Evolutionary conservation across 140 eudicot species (phyloP), one percentile per base, ranked within the genome.

Genomic region (Oenanthe javanica): DNA sequence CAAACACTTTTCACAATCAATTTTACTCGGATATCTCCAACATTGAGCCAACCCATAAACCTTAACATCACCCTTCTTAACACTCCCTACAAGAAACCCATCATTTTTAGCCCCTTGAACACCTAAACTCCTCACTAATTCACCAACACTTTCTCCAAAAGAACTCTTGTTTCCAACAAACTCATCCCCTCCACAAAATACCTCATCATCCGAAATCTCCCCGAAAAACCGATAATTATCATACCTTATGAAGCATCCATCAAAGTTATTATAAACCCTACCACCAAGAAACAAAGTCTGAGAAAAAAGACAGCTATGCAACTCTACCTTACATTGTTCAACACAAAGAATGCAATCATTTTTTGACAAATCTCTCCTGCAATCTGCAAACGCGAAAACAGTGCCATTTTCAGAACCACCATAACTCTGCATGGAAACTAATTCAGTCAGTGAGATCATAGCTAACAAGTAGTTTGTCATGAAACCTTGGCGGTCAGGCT

Each of bases 31-130:
- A 80, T 25, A 72, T 75, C 71, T 82, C 89, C 91, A 88, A 64
- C 89, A 88, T 72, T 88, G 87, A 38, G 79, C 87, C 85, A 87
- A 77, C 31, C 82, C 91, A 74, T 77, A 87, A 73, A 87, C 86
- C 23, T 81, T 45, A 78, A 80, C 23, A 40, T 77, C 76, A 79
- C 73, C 85, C 48, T 64, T 61, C n/a, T 42, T 70, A 48, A 82
- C 79, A 25, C 57, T 77, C 25, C 85, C 83, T 15, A 72, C 76
- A 55, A 16, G 75, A 50, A 85, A 81, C 50, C 89, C 86, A 36
- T 69, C 80, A 66, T 71, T 85, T 54, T 27, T 83, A 23, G 38
- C 36, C 54, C 81, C 87, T 52, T 55, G 77, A 36, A 31, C 47
- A 7, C 66, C 83, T 79, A 81, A 46, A 69, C 64, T 75, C 72